Evolutionary conservation across 2,329 filamentous ascomycete species (phyloP).

Genomic region (Meredithiella fracta): DNA sequence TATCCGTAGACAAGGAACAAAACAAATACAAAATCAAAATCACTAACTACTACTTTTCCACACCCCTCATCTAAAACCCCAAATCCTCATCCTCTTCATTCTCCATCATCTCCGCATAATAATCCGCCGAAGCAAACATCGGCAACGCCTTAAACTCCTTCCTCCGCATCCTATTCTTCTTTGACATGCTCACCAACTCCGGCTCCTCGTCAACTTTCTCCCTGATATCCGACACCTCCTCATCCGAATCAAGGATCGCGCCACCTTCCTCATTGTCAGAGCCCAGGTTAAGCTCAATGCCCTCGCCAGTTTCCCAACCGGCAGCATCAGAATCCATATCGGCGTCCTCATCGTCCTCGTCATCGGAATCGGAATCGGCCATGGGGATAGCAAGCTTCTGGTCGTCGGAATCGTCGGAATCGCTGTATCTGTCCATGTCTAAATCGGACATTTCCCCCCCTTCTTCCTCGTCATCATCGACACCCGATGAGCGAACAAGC

Average conservation of each 20-base stretch:
- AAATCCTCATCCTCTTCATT: conserved; percentile 43
- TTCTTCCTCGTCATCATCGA: conserved; percentile 44
- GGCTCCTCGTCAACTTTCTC: conserved; percentile 39
- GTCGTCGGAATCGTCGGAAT: conserved; percentile 33
- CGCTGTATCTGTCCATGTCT: conserved; percentile 33
- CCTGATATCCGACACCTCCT: conserved; percentile 27
- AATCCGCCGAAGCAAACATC: conserved; percentile 82
- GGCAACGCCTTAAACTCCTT: conserved; percentile 80
- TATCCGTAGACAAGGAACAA: neutral
- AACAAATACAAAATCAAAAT: neutral
- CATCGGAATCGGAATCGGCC: conserved; percentile 31
- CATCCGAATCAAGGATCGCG: conserved; percentile 10
- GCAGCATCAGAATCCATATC: too few species aligned
- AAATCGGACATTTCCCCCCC: conserved; percentile 40
- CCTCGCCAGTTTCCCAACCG: conserved; percentile 23
- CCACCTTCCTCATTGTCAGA: conserved; percentile 13
- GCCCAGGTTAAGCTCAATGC: conserved; percentile 13
- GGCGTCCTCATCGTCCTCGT: conserved; percentile 28
- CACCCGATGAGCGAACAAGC: conserved; percentile 53
- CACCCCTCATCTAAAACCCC: conserved; percentile 5
- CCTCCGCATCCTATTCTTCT: conserved; percentile 43
- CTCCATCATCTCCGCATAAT: conserved; percentile 74
- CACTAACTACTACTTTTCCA: neutral
- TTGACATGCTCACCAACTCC: conserved; percentile 21
- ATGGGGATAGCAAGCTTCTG: conserved; percentile 31